A percentile compares a stretch with the other conserved stretches of the same genome.
Evolutionary conservation across 108 stramenopile species (phyloP).

Genomic region (Pseudonitzschia pungens): DNA sequence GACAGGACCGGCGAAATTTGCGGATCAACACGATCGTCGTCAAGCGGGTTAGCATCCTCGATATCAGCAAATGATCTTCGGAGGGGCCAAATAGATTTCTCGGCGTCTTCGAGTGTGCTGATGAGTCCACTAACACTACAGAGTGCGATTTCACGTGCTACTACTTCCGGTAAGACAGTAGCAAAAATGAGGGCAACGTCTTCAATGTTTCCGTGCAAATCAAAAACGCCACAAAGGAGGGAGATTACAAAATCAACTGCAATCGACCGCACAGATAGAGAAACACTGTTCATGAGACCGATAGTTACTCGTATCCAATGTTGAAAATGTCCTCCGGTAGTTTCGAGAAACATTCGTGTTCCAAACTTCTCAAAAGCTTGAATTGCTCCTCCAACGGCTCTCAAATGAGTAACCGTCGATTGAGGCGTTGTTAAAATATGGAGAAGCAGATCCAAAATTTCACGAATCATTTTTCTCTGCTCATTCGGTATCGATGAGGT

Average conservation of each 20-base stretch:
- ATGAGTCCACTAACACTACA: constrained; percentile 64
- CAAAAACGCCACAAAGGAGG: constrained; percentile 65
- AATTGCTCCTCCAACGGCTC: constrained; percentile 77
- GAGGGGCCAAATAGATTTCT: constrained; percentile 77
- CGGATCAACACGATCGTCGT: constrained; percentile 83
- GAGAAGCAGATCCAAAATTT: constrained; percentile 73
- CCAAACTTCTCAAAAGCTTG: constrained; percentile 86
- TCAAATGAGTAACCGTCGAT: constrained; percentile 77
- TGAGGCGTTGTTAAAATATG: constrained; percentile 80
- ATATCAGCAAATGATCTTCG: constrained; percentile 81
- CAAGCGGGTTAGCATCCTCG: constrained; percentile 81
- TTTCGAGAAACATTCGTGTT: constrained; percentile 57
- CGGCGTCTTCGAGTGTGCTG: constrained; percentile 50
- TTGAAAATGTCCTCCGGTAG: constrained; percentile 58
- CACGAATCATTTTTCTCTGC: constrained; percentile 51
- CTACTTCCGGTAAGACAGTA: constrained; percentile 79
- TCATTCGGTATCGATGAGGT: constrained; percentile 45
- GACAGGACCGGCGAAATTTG: constrained; percentile 68
- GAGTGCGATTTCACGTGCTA: constrained; percentile 80
- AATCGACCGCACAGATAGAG: constrained; percentile 87
- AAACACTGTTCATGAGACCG: constrained; percentile 78
- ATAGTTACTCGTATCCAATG: constrained; percentile 79
- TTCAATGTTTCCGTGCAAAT: constrained; percentile 67
- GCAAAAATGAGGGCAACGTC: constrained; percentile 51
- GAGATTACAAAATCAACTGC: constrained; percentile 84